These are phyloP conservation scores for Tolypocladium amazonense DNA, from an alignment of 2,329 filamentous ascomycete species.

Conservation along the genomic window DNA sequence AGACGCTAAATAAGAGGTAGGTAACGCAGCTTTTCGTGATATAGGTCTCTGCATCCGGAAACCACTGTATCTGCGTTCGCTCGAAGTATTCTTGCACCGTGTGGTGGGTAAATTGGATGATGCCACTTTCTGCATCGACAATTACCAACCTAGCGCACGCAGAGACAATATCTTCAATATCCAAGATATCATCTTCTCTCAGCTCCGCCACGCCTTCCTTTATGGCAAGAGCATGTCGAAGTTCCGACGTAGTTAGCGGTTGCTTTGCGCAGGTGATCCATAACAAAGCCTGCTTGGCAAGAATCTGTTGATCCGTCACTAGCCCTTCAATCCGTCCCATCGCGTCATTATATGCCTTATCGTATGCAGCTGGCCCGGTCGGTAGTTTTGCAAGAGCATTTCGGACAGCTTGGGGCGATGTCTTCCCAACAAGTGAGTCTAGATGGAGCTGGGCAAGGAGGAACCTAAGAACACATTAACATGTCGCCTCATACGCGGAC, in stretches of 20 bases:
- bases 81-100: not conserved
- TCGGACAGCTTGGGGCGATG: conserved; percentile 21
- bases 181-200: not conserved
- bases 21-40: not conserved
- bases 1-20: not conserved
- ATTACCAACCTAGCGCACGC: not conserved
- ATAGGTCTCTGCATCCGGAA: not conserved
- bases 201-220: not conserved
- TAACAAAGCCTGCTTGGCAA: not conserved
- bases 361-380: conserved; percentile 17
- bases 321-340: not conserved
- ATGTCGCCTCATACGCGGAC: not conserved
- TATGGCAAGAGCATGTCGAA: not conserved
- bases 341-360: not conserved
- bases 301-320: fast-evolving
- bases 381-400: conserved; percentile 18
- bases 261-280: not conserved
- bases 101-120: not conserved
- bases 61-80: not conserved
- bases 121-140: not conserved
- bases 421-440: conserved; percentile 7
- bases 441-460: conserved; percentile 10
- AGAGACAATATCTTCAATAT: not conserved
- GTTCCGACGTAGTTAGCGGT: not conserved
- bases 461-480: conserved; percentile 5